Evolutionary conservation across 768 basidiomycete genomes (phyloP).

Genomic region (Tephrocybe sp.): DNA sequence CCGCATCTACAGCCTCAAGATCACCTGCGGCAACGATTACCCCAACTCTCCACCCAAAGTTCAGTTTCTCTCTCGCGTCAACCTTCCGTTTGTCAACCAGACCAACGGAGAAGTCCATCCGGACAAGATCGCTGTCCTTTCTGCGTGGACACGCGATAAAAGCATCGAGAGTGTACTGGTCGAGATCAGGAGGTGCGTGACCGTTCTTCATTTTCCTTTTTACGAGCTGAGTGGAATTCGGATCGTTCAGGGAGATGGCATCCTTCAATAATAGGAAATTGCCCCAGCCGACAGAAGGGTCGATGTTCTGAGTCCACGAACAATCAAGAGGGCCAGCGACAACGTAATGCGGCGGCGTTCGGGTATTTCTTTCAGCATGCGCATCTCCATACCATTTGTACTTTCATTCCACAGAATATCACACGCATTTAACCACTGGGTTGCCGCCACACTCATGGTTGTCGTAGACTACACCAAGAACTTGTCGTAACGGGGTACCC

Average conservation of each 20-base stretch:
- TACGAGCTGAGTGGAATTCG: constrained; percentile 4
- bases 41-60: constrained; percentile 79
- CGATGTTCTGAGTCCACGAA: constrained; percentile 50
- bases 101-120: constrained; percentile 77
- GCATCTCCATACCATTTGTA: constrained; percentile 2
- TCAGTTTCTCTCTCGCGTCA: constrained; percentile 86
- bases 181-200: constrained; percentile 84
- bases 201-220: background rate
- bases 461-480: too few species aligned
- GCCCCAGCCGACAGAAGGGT: constrained; percentile 92
- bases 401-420: constrained; percentile 7
- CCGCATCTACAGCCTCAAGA: constrained; percentile 94
- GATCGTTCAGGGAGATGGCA: constrained; percentile 83
- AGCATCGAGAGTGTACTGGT: constrained; percentile 90
- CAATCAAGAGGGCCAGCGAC: background rate
- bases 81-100: constrained; percentile 88
- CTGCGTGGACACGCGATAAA: constrained; percentile 70
- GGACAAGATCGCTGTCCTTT: constrained; percentile 67
- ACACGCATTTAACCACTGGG: background rate
- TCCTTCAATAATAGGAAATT: constrained; percentile 89
- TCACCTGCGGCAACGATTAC: constrained; percentile 75
- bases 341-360: background rate
- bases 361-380: constrained; percentile 1
- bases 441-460: too few species aligned
- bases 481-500: too few species aligned